Percentiles rank a stretch among this genome's conserved stretches.
phyloP scores from a whole-genome alignment of 768 basidiomycete species.

The Termitomyces sp. region DNA sequence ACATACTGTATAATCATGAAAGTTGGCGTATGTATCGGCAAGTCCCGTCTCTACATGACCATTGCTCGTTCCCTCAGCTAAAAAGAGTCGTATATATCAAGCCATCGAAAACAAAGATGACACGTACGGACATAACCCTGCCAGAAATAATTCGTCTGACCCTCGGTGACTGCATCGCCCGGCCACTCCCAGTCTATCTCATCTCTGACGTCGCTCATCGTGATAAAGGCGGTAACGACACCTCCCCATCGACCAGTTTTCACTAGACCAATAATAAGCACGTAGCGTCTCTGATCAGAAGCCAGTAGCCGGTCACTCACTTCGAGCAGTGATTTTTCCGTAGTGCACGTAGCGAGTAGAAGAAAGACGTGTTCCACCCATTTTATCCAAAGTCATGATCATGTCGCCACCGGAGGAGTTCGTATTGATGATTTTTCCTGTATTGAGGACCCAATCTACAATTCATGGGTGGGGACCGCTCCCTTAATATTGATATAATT shows the following conservation, averaged over 20 bases:
- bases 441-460: slow-evolving; percentile 67
- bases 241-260: slow-evolving; percentile 79
- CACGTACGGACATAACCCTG: slow-evolving; percentile 61
- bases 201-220: slow-evolving; percentile 80
- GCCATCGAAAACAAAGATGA: neutral
- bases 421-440: slow-evolving; percentile 61
- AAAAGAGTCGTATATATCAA: neutral
- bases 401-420: slow-evolving; percentile 61
- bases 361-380: slow-evolving; percentile 74
- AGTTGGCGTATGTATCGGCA: slow-evolving; percentile 62
- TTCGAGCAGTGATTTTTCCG: slow-evolving; percentile 61
- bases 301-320: slow-evolving; percentile 27
- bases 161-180: slow-evolving; percentile 53
- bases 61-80: slow-evolving; percentile 37
- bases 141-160: slow-evolving; percentile 82
- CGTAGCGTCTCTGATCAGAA: neutral
- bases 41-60: slow-evolving; percentile 45
- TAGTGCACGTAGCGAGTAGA: slow-evolving; percentile 82
- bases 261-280: slow-evolving; percentile 32
- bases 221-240: slow-evolving; percentile 81
- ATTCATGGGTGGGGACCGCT: neutral
- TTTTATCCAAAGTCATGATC: slow-evolving; percentile 56
- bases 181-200: slow-evolving; percentile 90
- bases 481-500: neutral
- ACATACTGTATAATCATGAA: slow-evolving; percentile 72